These are phyloP conservation scores for Boletus subcaerulescens DNA, from an alignment of 768 basidiomycete genomes.

Conservation along the genomic window DNA sequence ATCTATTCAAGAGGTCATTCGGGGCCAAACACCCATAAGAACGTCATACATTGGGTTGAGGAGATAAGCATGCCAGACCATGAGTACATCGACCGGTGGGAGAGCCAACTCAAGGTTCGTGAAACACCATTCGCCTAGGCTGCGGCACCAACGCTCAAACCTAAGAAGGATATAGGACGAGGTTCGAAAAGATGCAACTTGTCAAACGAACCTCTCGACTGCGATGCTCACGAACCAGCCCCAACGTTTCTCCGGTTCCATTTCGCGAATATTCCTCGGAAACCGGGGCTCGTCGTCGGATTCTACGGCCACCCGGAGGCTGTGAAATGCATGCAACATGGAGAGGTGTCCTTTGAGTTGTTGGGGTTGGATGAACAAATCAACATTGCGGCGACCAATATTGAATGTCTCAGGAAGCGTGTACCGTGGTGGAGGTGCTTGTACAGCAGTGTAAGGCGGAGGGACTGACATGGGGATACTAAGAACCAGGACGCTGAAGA, in stretches of 20 bases:
- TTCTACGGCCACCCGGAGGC: conserved; percentile 23
- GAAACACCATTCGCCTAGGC: background rate
- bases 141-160: conserved; percentile 35
- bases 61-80: conserved; percentile 42
- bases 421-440: conserved; percentile 3
- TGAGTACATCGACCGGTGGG: conserved; percentile 39
- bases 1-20: conserved; percentile 7
- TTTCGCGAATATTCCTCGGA: conserved; percentile 3
- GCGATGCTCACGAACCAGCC: conserved; percentile 38
- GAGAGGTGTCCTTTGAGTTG: conserved; percentile 33
- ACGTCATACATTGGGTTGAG: conserved; percentile 35
- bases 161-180: conserved; percentile 10
- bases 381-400: conserved; percentile 4
- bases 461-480: background rate
- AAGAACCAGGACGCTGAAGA: too few species aligned
- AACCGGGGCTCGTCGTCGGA: conserved; percentile 8
- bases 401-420: conserved; percentile 15
- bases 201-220: conserved; percentile 31
- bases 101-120: conserved; percentile 6
- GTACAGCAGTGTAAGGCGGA: background rate
- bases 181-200: background rate
- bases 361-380: conserved; percentile 18
- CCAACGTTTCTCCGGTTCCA: conserved; percentile 34
- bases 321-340: conserved; percentile 28
- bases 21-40: background rate